A percentile compares a stretch with the other conserved stretches of the same genome.
These are phyloP conservation scores for Hirsutella minnesotensis DNA, from an alignment of 2,329 filamentous ascomycete genomes.

Conservation along the genomic window DNA sequence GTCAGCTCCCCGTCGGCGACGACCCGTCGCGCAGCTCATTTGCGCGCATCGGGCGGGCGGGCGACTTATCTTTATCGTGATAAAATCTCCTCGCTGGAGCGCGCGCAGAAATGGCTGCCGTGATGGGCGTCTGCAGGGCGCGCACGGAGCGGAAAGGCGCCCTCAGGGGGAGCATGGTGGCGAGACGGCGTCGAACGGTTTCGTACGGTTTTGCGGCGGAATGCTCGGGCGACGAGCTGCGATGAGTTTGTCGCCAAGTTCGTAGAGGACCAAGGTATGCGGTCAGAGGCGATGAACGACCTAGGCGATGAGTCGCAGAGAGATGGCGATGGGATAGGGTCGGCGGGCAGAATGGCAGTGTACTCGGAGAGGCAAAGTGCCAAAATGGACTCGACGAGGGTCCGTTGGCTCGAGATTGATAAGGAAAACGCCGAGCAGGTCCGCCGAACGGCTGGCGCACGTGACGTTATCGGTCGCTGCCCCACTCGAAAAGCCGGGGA, in stretches of 20 bases:
- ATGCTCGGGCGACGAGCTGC: not conserved
- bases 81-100: constrained; percentile 29
- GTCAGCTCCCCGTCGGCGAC: constrained; percentile 3
- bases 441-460: not conserved
- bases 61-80: constrained; percentile 30
- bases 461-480: not conserved
- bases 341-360: not conserved
- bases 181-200: not conserved
- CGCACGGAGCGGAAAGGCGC: constrained; percentile 6
- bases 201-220: not conserved
- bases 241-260: too few relatives aligned
- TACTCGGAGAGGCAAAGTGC: too few relatives aligned
- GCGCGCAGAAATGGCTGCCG: constrained; percentile 12
- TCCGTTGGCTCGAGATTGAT: constrained; percentile 2
- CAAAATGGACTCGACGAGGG: not conserved
- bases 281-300: too few relatives aligned
- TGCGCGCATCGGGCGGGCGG: not conserved
- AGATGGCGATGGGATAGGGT: not conserved
- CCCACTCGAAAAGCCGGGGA: not conserved
- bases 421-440: not conserved
- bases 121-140: constrained; percentile 7
- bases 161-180: constrained; percentile 8
- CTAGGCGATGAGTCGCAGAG: too few relatives aligned
- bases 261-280: too few relatives aligned
- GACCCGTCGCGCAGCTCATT: not conserved